Percentiles rank a stretch among this genome's conserved stretches.
Conservation (phyloP, 2,329 filamentous ascomycete species). For the Trichoderma polysporum region DNA sequence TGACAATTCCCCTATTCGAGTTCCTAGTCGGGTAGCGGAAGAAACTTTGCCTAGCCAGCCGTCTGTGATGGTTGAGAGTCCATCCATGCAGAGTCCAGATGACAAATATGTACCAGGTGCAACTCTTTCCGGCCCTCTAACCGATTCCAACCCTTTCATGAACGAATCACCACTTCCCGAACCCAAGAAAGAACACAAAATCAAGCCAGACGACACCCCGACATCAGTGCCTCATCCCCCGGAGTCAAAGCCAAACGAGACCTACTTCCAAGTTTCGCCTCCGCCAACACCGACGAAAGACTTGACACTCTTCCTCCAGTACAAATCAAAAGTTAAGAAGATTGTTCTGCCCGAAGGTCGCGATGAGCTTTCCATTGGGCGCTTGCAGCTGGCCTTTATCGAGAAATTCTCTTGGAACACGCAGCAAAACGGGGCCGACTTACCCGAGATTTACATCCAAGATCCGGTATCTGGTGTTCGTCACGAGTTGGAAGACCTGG, state of each 20-base stretch:
- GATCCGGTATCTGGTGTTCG: slow-evolving; percentile 94
- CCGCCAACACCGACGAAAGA: slow-evolving; percentile 72
- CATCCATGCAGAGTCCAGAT: slow-evolving; percentile 58
- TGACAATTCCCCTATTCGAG: slow-evolving; percentile 63
- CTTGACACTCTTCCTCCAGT: slow-evolving; percentile 90
- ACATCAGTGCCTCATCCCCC: slow-evolving; percentile 32
- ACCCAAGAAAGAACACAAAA: slow-evolving; percentile 24
- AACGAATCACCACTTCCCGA: slow-evolving; percentile 23
- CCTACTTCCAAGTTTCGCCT: slow-evolving; percentile 62
- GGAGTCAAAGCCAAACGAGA: slow-evolving; percentile 46
- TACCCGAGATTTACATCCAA: slow-evolving; percentile 97
- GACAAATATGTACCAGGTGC: slow-evolving; percentile 62
- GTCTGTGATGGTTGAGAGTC: slow-evolving; percentile 27
- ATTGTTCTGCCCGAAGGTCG: slow-evolving; percentile 84
- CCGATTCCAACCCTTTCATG: slow-evolving; percentile 42
- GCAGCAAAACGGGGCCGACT: slow-evolving; percentile 84
- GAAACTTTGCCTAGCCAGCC: slow-evolving; percentile 41
- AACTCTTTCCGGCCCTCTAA: slow-evolving; percentile 58
- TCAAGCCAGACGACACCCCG: slow-evolving; percentile 26
- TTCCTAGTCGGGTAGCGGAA: slow-evolving; percentile 63
- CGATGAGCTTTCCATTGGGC: slow-evolving; percentile 79
- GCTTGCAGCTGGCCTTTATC: slow-evolving; percentile 92
- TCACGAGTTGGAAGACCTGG: slow-evolving; percentile 90
- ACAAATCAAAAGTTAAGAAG: slow-evolving; percentile 96
- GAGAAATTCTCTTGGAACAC: slow-evolving; percentile 99